Percentiles rank a stretch among this genome's conserved stretches.
phyloP scores from a whole-genome alignment of 768 basidiomycete genomes.

The Boletus tylopilopsis region DNA sequence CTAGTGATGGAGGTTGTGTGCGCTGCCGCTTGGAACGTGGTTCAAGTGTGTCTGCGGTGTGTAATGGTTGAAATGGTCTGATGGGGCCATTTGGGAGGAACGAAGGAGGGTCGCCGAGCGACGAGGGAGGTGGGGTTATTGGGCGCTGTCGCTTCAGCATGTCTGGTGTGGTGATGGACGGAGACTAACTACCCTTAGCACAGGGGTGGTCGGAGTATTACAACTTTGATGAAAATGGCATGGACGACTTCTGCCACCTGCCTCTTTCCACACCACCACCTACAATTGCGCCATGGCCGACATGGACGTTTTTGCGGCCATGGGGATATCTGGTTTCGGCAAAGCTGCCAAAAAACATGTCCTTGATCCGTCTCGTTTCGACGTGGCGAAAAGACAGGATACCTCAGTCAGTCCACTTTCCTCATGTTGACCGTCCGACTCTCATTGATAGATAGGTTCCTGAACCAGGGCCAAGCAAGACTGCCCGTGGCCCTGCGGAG shows the following conservation, averaged over 20 bases:
- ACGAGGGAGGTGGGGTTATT: slow-evolving; percentile 39
- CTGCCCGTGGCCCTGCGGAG: slow-evolving; percentile 10
- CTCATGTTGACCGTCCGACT: slow-evolving; percentile 20
- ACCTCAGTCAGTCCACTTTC: slow-evolving; percentile 20
- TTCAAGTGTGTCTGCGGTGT: slow-evolving; percentile 12
- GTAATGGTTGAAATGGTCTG: slow-evolving; percentile 10
- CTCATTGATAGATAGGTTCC: slow-evolving; percentile 8
- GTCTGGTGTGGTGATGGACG: slow-evolving; percentile 5
- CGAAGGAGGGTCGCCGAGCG: slow-evolving; percentile 24
- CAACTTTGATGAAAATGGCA: slow-evolving; percentile 5
- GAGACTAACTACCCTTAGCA: slow-evolving; percentile 6
- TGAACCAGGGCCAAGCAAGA: slow-evolving; percentile 16
- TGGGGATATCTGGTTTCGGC: slow-evolving; percentile 85
- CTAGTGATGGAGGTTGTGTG: slow-evolving; percentile 46
- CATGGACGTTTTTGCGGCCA: slow-evolving; percentile 71
- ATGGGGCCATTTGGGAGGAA: slow-evolving; percentile 12
- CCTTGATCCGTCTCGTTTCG: slow-evolving; percentile 74
- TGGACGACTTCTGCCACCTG: slow-evolving; percentile 19
- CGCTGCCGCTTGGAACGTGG: slow-evolving; percentile 52
- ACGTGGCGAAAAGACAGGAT: slow-evolving; percentile 65
- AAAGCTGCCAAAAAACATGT: slow-evolving; percentile 63
- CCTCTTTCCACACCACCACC: slow-evolving; percentile 3
- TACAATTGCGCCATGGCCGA: slow-evolving; percentile 44
- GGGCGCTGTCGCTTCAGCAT: slow-evolving; percentile 58
- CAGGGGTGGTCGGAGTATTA: slow-evolving; percentile 21